Percentiles rank a stretch among this genome's conserved stretches.
phyloP scores from a whole-genome alignment of 495 filamentous ascomycete genomes.

The Podospora fimiseda region DNA sequence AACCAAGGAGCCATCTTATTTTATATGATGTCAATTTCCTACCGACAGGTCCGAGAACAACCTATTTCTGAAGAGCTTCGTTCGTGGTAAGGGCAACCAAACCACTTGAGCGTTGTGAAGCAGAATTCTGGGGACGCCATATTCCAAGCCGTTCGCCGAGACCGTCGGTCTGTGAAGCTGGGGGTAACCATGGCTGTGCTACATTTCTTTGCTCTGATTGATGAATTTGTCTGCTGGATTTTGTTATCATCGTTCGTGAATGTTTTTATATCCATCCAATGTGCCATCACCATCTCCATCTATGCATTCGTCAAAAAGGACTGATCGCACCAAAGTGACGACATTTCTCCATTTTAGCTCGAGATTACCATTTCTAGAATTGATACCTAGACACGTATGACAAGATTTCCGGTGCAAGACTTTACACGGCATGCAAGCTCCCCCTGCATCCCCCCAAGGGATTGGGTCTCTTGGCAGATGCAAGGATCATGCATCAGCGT shows the following conservation, averaged over 20 bases:
- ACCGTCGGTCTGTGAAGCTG: slow-evolving; percentile 75
- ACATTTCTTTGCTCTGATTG: slow-evolving; percentile 44
- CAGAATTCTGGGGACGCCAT: slow-evolving; percentile 62
- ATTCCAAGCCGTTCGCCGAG: slow-evolving; percentile 82
- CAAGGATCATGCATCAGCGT: neutral
- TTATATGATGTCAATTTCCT: slow-evolving; percentile 77
- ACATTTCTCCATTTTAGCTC: neutral
- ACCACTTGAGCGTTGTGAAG: slow-evolving; percentile 45
- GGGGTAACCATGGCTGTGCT: slow-evolving; percentile 78
- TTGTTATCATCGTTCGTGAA: neutral
- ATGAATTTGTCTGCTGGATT: neutral
- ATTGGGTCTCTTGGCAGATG: neutral
- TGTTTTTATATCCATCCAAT: neutral
- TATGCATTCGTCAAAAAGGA: neutral
- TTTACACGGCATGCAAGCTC: neutral
- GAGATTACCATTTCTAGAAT: no score
- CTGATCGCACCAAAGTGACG: neutral
- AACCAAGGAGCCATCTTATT: slow-evolving; percentile 67
- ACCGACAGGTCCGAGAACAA: slow-evolving; percentile 90
- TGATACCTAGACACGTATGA: neutral
- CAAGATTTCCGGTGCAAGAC: neutral
- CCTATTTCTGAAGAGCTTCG: slow-evolving; percentile 50
- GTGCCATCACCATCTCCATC: neutral
- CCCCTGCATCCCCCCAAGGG: neutral
- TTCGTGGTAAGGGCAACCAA: slow-evolving; percentile 58